Base-by-base conservation (phyloP, 257 asterid species). In the Coffea canephora region DNA sequence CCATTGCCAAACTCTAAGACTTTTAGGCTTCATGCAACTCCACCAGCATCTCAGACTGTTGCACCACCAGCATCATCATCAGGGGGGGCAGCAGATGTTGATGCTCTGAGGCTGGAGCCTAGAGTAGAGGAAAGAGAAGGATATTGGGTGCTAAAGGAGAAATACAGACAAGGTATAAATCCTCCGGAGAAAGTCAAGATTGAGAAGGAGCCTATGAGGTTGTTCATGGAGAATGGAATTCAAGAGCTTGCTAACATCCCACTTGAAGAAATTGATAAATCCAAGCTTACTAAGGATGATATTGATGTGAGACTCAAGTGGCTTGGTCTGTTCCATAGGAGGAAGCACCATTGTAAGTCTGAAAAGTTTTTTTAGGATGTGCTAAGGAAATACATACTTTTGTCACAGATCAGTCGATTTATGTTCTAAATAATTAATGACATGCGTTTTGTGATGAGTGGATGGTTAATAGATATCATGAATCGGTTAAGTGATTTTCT, bases 311-410 rank as follows among this genome's bases (percentile, higher is more conserved):
- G 99, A 70, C 97, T 95, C 81, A 95, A 95, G 77, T 95, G 99
- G 99, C 97, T 95, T 50, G 99, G 99, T 45, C 94, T 95, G 43
- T 95, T 95, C 82, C 99, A 95, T 77, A 77, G 98, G 79, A 88
- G 99, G 70, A 95, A 93, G 82, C 95, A 91, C 71, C 99, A 95
- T 1, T 95, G 99, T 95, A 79, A 90, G 96, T 82, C 50, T 2
- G 25, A 8, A 49, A 41, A 43, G 23, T 57, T 72, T 23, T 49
- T 14, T 49, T 72, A 49, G 7, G 19, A 61, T 61, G 19, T 46
- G 25, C 23, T 65, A 9, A 10, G 25, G 31, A 8, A 23, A 23
- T 64, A 0, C 23, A 3, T 59, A 8, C 34, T 10, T 62, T n/a
- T 25, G 36, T 62, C 68, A 62, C 36, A n/a, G 68, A 62, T n/a